A percentile compares a stretch with the other conserved stretches of the same genome.
Conservation (phyloP, 176 grass and related monocot species). For the Hyparrhenia diplandra region DNA sequence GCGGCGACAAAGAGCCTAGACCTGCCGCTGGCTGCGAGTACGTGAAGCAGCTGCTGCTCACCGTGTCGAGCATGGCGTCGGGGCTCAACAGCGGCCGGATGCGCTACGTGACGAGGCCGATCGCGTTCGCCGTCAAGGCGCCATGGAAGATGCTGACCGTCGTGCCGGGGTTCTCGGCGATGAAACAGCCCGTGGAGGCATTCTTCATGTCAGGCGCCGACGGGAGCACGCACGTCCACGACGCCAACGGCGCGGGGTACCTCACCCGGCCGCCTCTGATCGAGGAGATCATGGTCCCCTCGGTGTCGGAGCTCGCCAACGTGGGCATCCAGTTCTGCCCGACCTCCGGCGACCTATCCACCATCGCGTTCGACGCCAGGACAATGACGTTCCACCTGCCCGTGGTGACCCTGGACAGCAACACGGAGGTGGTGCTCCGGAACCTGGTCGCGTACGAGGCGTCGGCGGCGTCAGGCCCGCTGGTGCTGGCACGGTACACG, state of each 20-base stretch:
- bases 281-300: constrained; percentile 88
- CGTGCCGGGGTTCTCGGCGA: constrained; percentile 49
- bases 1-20: neutral
- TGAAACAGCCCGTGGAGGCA: constrained; percentile 52
- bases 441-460: constrained; percentile 63
- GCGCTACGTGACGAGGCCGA: constrained; percentile 38
- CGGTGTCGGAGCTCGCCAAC: constrained; percentile 50
- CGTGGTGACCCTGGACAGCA: constrained; percentile 17
- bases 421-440: constrained; percentile 31
- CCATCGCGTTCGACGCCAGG: neutral
- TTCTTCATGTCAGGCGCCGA: constrained; percentile 35
- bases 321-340: constrained; percentile 55
- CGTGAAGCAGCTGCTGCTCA: constrained; percentile 42
- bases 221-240: constrained; percentile 11
- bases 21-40: constrained; percentile 16
- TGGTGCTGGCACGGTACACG: constrained; percentile 13
- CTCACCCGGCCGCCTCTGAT: constrained; percentile 54
- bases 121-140: constrained; percentile 56
- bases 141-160: constrained; percentile 81
- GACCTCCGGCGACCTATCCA: constrained; percentile 49
- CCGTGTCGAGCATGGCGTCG: constrained; percentile 38
- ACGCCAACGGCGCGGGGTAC: neutral
- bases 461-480: neutral
- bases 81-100: constrained; percentile 18
- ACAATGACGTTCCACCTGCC: neutral